Evolutionary conservation across 768 basidiomycete genomes (phyloP).

Genomic region (Termitomyces sp.): DNA sequence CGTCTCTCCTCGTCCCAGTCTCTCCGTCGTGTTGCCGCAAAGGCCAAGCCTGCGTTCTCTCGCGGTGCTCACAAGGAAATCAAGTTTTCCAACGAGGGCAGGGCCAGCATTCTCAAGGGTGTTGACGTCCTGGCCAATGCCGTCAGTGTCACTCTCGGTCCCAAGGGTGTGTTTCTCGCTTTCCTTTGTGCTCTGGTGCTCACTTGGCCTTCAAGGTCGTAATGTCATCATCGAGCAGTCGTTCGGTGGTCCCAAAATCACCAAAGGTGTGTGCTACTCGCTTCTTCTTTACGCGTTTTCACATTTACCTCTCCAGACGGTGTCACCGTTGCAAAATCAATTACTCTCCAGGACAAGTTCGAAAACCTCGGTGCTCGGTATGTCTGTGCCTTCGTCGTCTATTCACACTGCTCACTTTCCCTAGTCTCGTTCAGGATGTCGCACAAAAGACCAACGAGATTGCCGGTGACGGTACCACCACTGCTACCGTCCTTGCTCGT

Average conservation of each 20-base stretch:
- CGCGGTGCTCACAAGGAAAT: slow-evolving; percentile 94
- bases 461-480: slow-evolving; percentile 97
- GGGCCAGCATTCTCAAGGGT: slow-evolving; percentile 90
- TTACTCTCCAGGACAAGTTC: slow-evolving; percentile 94
- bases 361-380: slow-evolving; percentile 98
- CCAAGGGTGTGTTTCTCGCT: slow-evolving; percentile 60
- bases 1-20: slow-evolving; percentile 63
- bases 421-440: slow-evolving; percentile 89
- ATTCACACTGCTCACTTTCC: neutral
- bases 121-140: slow-evolving; percentile 97
- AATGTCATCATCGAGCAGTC: slow-evolving; percentile 98
- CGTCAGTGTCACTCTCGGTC: slow-evolving; percentile 93
- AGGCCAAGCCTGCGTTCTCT: slow-evolving; percentile 45
- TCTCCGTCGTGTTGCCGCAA: slow-evolving; percentile 61
- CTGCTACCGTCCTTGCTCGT: slow-evolving; percentile 92
- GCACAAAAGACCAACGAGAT: slow-evolving; percentile 95
- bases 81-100: slow-evolving; percentile 92
- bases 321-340: slow-evolving; percentile 96
- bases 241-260: slow-evolving; percentile 89
- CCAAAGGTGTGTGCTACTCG: slow-evolving; percentile 62
- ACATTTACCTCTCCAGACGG: slow-evolving; percentile 53
- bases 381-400: slow-evolving; percentile 18
- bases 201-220: slow-evolving; percentile 48
- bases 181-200: neutral
- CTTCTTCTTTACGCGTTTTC: neutral